Base-by-base conservation (phyloP, 1,284 basidiomycete genomes). In the Ceratobasidium theobromae region DNA sequence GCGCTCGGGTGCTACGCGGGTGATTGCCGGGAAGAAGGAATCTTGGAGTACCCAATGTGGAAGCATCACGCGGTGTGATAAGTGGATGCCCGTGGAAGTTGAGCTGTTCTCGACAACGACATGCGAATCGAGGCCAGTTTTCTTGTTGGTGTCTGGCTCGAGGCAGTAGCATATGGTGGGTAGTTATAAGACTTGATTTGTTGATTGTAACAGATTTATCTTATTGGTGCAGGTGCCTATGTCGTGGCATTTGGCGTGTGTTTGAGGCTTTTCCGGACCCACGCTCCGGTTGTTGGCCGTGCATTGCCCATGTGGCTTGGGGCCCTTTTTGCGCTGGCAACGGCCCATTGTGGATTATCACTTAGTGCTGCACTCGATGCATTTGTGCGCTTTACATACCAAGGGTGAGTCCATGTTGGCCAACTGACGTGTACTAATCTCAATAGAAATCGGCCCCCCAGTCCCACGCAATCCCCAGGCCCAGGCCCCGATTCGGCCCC, bases 71-170 rank as follows among this genome's bases (percentile, higher is more conserved):
- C 46, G 58, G 35, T n/a, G n/a, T n/a, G n/a, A n/a, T n/a, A n/a
- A n/a, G n/a, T n/a, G n/a, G n/a, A n/a, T n/a, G n/a, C n/a, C n/a
- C n/a, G n/a, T n/a, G n/a, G n/a, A n/a, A n/a, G n/a, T 33, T 5
- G 21, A 25, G 43, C 30, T n/a, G 12, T 28, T 52, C 49, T 30
- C 58, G 9, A 48, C 58, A 23, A 51, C 48, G 40, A 64, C 58
- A 64, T 64, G 58, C 32, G 58, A 14, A 46, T 64, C 58, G 58
- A 64, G 35, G 43, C 35, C 16, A 41, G 46, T 21, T 64, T 64
- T 41, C 58, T 64, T 33, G 58, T 64, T 38, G 58, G 58, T 18
- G 58, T 64, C 48, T 64, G 58, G 58, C 48, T 64, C 46, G 58
- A 64, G 58, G 58, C 58, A 6, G 16, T 64, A 21, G 46, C 52